phyloP scores from a whole-genome alignment of 2,329 filamentous ascomycete species.

The Colletotrichum sp. region DNA sequence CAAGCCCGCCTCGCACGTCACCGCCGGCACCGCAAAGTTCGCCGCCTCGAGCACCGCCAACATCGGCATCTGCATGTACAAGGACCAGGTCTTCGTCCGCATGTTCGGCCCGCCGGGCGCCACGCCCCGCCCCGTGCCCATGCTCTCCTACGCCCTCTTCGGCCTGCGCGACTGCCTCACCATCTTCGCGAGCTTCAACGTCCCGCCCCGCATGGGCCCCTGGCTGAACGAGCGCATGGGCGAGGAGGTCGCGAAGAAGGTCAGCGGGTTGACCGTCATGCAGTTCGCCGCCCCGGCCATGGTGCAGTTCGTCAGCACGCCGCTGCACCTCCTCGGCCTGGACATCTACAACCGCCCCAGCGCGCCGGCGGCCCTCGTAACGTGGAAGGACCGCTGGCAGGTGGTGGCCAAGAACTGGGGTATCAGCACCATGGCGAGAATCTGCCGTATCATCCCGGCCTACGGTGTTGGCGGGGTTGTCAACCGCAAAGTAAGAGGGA shows the following conservation, averaged over 20 bases:
- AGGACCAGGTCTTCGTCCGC: conserved; percentile 84
- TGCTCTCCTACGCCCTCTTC: conserved; percentile 79
- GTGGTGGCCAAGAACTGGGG: conserved; percentile 79
- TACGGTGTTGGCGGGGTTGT: conserved; percentile 90
- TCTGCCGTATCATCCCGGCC: conserved; percentile 86
- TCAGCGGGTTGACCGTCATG: conserved; percentile 67
- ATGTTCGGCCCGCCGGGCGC: conserved; percentile 73
- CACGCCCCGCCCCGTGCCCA: conserved; percentile 63
- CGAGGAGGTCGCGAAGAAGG: conserved; percentile 53
- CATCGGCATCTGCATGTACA: conserved; percentile 85
- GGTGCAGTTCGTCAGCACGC: conserved; percentile 81
- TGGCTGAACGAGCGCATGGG: conserved; percentile 61
- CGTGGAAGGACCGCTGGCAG: conserved; percentile 65
- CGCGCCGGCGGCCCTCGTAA: conserved; percentile 32
- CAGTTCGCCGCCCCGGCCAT: conserved; percentile 83
- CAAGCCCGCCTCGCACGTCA: conserved; percentile 65
- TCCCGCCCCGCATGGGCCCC: conserved; percentile 81
- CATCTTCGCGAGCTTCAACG: conserved; percentile 91
- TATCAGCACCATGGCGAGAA: conserved; percentile 74
- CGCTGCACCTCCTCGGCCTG: conserved; percentile 82
- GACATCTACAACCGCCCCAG: conserved; percentile 81
- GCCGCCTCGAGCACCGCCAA: conserved; percentile 81
- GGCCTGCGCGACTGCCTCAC: conserved; percentile 84
- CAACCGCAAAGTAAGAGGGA: conserved; percentile 73
- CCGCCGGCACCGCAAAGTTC: conserved; percentile 82